Conservation (phyloP, 441 rosid species). For the Pelargonium fulgidum region DNA sequence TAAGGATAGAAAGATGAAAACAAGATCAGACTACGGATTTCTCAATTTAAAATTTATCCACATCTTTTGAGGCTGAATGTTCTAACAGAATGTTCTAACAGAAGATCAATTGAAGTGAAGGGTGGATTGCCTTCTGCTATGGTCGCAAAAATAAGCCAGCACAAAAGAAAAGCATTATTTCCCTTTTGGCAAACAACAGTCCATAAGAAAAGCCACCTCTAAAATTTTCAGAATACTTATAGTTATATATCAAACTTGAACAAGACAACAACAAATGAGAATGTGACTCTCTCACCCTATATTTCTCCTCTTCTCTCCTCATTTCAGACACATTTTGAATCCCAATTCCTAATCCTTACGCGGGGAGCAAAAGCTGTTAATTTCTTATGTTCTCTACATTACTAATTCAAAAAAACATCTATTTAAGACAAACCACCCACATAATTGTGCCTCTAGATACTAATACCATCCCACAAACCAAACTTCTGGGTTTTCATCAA, state of each 20-base stretch:
- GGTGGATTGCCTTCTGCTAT: too few relatives aligned
- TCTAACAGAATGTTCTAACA: too few relatives aligned
- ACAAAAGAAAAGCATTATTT: background rate
- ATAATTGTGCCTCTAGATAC: background rate
- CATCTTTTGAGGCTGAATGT: too few relatives aligned
- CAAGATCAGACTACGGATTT: too few relatives aligned
- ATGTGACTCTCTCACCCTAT: background rate
- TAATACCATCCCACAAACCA: background rate
- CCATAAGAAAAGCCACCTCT: background rate
- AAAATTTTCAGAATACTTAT: background rate
- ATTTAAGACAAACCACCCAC: background rate
- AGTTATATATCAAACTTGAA: background rate
- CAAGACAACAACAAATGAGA: background rate
- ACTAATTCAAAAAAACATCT: background rate
- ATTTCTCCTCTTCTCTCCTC: background rate
- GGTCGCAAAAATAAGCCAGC: background rate
- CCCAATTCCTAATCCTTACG: background rate
- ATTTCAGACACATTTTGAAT: background rate
- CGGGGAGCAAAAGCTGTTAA: background rate
- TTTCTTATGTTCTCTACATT: background rate
- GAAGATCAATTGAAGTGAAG: too few relatives aligned
- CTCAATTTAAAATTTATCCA: too few relatives aligned
- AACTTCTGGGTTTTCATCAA: slow-evolving; percentile 5
- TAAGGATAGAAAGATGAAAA: too few relatives aligned
- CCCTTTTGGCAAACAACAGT: background rate